A percentile compares a stretch with the other conserved stretches of the same genome.
These are phyloP conservation scores for Rachicladosporium sp. DNA, from an alignment of 2,329 filamentous ascomycete species.

Conservation along the genomic window DNA sequence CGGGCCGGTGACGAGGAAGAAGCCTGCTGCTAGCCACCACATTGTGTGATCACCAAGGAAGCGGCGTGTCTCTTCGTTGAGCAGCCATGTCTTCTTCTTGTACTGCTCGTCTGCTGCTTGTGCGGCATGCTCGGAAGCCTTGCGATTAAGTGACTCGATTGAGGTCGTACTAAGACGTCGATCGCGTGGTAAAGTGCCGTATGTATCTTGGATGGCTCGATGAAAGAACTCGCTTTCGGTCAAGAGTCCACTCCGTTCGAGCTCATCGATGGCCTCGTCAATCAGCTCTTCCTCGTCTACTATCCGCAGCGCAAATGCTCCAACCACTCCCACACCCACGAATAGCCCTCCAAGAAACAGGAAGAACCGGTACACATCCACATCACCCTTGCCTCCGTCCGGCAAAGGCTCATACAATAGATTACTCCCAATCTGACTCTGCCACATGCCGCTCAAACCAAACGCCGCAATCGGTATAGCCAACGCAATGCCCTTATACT, in stretches of 20 bases:
- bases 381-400: conserved; percentile 48
- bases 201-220: conserved; percentile 23
- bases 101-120: conserved; percentile 43
- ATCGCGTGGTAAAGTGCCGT: conserved; percentile 47
- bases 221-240: conserved; percentile 60
- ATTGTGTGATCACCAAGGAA: conserved; percentile 85
- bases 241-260: conserved; percentile 78
- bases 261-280: conserved; percentile 75
- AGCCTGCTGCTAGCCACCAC: conserved; percentile 86
- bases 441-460: conserved; percentile 89
- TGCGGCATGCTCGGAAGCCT: conserved; percentile 33
- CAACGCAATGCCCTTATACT: conserved; percentile 76
- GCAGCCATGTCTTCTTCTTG: conserved; percentile 70
- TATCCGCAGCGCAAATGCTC: conserved; percentile 61
- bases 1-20: conserved; percentile 85
- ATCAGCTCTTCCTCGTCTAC: conserved; percentile 81
- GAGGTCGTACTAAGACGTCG: conserved; percentile 31
- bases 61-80: conserved; percentile 78
- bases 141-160: conserved; percentile 32
- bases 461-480: conserved; percentile 86
- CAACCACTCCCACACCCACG: conserved; percentile 56
- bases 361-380: conserved; percentile 77
- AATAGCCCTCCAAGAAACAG: conserved; percentile 69
- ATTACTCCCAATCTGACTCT: conserved; percentile 74
- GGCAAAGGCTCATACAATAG: conserved; percentile 58